Evolutionary conservation across 108 stramenopile genomes (phyloP), one percentile per base, ranked within the genome.

Genomic region (Nitzschia sp.): DNA sequence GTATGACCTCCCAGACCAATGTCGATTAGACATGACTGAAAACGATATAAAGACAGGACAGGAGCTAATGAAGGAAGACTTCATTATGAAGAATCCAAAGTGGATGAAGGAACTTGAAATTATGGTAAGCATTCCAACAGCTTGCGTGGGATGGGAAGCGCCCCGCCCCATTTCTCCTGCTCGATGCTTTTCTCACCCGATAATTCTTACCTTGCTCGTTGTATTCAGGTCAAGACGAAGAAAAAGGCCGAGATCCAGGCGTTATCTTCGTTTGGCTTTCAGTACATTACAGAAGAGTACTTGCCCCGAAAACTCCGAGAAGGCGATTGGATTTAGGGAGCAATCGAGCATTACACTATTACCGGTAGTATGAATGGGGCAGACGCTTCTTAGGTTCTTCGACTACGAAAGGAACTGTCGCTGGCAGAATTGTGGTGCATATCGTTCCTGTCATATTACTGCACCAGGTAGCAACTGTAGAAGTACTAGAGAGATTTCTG

Each of bases 181-280:
- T n/a, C n/a, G n/a, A n/a, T n/a, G n/a, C n/a, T n/a, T n/a, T n/a
- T n/a, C n/a, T n/a, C n/a, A n/a, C n/a, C n/a, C n/a, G n/a, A n/a
- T n/a, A n/a, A n/a, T n/a, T n/a, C n/a, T n/a, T n/a, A n/a, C n/a
- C 38, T 9, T 13, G 38, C 38, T 42, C 6, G 9, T 42, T 6
- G 38, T n/a, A 51, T 27, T 13, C 38, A 85, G 95, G 83, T 98
- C 62, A 94, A 92, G 62, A 91, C 92, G 4, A 98, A 97, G 81
- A 87, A 96, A 42, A 98, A 97, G 85, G 98, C 98, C 0, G 98
- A 98, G 80, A 98, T 98, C 54, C 98, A 97, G 90, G 96, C 95
- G 2, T 79, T 97, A 60, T 91, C 89, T 0, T 88, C 90, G 26
- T 97, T 96, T 86, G 98, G 98, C 3, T 98, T 98, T 76, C 98